Base-by-base conservation (phyloP, 192 early-diverging fungal genomes). In the Backusella psychrophila region DNA sequence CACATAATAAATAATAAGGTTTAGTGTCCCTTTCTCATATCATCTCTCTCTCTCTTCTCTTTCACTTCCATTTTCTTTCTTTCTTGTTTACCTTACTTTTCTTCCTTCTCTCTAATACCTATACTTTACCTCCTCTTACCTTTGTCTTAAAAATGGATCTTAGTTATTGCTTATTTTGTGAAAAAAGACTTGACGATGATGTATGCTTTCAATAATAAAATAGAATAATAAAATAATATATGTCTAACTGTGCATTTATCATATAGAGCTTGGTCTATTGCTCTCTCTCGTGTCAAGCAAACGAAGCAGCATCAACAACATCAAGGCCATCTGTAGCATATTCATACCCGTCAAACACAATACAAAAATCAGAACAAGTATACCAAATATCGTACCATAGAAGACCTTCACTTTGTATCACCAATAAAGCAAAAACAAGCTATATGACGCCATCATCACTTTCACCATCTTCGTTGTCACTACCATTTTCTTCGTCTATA, bases 381-480 rank as follows among this genome's bases (percentile, higher is more conserved):
- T 71, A 71, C 44, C 70, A 71, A 71, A 44, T 71, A 41, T 71
- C 70, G 3, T 71, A 71, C 26, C 70, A 71, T 71, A 36, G 70
- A 71, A 42, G 70, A 31, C 70, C 70, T 49, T 71, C 70, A 15
- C 39, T 71, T 46, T 71, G 39, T 46, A 26, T 71, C 31, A 49
- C 29, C 42, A 71, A 44, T 2, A 26, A 44, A 42, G 26, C 26
- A 63, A 63, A 63, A 29, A 63, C 56, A 63, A 29, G 29, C 9
- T 26, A 19, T 29, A 63, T 29, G 21, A 63, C 26, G 56, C 21
- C 56, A 21, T 41, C 41, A 33, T 71, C 70, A 31, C 29, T 71
- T 41, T 71, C 70, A 8, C 46, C 42, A n/a, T 46, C 42, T 33
- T 71, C 70, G 0, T 71, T 42, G 26, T 63, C 56, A 63, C 26